Evolutionary conservation across 345 rosid species (phyloP).

Genomic region (Leavenworthia alabamica): DNA sequence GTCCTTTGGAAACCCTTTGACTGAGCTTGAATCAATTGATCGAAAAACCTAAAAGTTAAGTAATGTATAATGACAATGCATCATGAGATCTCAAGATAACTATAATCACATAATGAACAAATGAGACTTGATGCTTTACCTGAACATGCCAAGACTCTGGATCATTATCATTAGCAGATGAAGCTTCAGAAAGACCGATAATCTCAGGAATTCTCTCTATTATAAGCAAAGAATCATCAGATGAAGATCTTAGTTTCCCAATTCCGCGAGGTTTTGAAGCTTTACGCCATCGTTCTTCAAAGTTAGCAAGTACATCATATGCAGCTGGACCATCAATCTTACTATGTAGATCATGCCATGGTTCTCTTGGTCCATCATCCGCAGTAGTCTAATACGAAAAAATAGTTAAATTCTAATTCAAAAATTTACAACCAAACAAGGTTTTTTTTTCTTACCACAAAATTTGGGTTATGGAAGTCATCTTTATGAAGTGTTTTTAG

Average conservation of each 20-base stretch:
- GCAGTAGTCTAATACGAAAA: slow-evolving; percentile 38
- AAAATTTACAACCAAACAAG: too few relatives aligned
- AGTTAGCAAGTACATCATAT: slow-evolving; percentile 74
- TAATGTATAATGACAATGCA: neutral
- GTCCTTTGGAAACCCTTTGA: slow-evolving; percentile 73
- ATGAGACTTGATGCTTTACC: slow-evolving; percentile 39
- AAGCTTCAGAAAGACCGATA: slow-evolving; percentile 42
- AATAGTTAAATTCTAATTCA: neutral
- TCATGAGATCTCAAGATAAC: too few relatives aligned
- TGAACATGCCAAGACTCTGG: slow-evolving; percentile 84
- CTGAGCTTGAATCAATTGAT: slow-evolving; percentile 84
- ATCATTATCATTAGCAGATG: slow-evolving; percentile 38
- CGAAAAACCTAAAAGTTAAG: slow-evolving; percentile 55
- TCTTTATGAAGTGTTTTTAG: slow-evolving; percentile 51
- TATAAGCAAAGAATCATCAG: slow-evolving; percentile 64
- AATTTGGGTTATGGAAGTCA: slow-evolving; percentile 47
- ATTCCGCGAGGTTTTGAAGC: slow-evolving; percentile 75
- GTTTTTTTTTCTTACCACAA: slow-evolving; percentile 46
- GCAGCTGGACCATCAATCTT: slow-evolving; percentile 91
- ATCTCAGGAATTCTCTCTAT: slow-evolving; percentile 79
- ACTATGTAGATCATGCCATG: slow-evolving; percentile 93
- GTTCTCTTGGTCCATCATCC: slow-evolving; percentile 73
- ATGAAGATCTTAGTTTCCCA: slow-evolving; percentile 47
- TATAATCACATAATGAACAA: too few relatives aligned
- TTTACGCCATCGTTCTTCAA: slow-evolving; percentile 81